Conservation (phyloP, 2,329 filamentous ascomycete species). For the Aspergillus proliferans region DNA sequence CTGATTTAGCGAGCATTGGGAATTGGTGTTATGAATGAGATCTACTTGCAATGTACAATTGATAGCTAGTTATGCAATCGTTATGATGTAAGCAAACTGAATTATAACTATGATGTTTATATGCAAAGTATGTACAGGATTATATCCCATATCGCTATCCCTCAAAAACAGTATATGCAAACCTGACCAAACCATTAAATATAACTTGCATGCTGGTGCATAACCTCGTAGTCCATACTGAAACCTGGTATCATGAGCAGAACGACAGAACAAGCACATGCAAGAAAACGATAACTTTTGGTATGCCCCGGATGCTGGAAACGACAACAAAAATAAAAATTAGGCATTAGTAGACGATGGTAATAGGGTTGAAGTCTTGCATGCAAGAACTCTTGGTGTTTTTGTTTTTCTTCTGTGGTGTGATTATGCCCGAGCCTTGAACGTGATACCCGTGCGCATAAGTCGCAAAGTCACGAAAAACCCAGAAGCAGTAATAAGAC, state of each 20-base stretch:
- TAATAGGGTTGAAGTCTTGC: background rate
- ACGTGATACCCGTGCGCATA: constrained; percentile 24
- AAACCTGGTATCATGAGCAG: background rate
- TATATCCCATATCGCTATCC: background rate
- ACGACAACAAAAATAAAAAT: background rate
- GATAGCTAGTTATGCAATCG: no score
- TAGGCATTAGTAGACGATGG: background rate
- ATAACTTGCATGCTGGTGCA: background rate
- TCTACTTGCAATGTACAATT: no score
- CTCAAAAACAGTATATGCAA: background rate
- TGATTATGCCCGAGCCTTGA: background rate
- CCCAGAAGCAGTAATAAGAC: constrained; percentile 20
- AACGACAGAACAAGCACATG: background rate
- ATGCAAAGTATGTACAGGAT: background rate
- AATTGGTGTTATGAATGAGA: no score
- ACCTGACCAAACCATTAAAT: background rate
- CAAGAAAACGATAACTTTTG: background rate
- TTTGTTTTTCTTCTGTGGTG: background rate
- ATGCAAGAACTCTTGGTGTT: background rate
- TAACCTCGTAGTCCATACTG: background rate
- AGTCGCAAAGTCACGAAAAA: constrained; percentile 26
- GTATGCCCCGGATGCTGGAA: background rate
- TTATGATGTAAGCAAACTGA: no score
- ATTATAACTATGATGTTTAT: background rate
- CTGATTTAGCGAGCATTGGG: no score